Percentiles rank a stretch among this genome's conserved stretches.
Evolutionary conservation across 352 stramenopile genomes (phyloP).

Genomic region (Phytopythium boreale): DNA sequence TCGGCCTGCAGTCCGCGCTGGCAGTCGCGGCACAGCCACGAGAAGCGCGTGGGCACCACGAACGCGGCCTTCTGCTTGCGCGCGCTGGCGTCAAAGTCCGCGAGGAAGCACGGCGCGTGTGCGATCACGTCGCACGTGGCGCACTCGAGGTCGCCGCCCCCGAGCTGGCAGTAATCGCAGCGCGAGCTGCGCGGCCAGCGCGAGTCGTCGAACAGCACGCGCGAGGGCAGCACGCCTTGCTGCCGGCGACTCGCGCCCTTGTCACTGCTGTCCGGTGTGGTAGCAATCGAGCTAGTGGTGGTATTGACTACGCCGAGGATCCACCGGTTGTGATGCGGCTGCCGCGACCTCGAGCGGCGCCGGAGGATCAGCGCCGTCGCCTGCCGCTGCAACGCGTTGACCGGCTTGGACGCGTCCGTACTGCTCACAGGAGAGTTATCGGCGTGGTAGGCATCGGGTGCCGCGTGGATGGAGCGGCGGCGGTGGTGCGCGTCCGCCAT

Average conservation of each 20-base stretch:
- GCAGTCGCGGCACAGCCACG: constrained; percentile 58
- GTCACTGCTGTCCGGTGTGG: constrained; percentile 3
- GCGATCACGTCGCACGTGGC: constrained; percentile 64
- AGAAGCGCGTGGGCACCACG: constrained; percentile 50
- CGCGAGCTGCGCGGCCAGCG: constrained; percentile 33
- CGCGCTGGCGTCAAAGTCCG: constrained; percentile 25
- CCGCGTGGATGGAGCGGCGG: neutral
- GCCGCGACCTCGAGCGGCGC: neutral
- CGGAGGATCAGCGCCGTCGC: constrained; percentile 14
- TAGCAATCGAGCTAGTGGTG: neutral
- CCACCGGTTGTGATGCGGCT: neutral
- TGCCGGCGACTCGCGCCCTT: neutral
- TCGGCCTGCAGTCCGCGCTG: constrained; percentile 43
- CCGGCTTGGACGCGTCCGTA: constrained; percentile 1
- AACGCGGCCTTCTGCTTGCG: constrained; percentile 54
- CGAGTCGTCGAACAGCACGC: constrained; percentile 50
- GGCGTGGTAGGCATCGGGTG: neutral
- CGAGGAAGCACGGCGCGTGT: constrained; percentile 52
- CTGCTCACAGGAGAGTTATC: no score
- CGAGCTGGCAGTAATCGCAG: constrained; percentile 64
- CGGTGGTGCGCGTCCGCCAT: constrained; percentile 11
- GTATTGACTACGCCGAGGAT: neutral
- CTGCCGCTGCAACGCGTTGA: constrained; percentile 11
- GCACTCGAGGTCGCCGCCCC: constrained; percentile 62
- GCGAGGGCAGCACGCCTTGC: constrained; percentile 28